Evolutionary conservation across 73 alveolate genomes (phyloP), one percentile per base, ranked within the genome.

Genomic region (Paraurostyla sp.): DNA sequence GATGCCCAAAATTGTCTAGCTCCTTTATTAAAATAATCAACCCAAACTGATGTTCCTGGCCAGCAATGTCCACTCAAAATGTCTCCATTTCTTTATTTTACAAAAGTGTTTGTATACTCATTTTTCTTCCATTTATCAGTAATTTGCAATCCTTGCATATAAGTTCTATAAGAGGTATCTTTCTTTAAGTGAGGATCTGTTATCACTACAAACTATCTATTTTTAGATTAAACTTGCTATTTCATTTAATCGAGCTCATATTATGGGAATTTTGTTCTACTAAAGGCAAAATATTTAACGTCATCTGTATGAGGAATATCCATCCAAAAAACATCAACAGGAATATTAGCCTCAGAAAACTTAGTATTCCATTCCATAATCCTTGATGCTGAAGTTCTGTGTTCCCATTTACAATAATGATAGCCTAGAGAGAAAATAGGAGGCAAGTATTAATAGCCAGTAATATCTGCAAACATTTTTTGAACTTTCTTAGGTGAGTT

Each of bases 351-450:
- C 62, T 83, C 54, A 45, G 68, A 87, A 54, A 86, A 91, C 69
- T 91, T 69, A 48, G 81, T 63, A 91, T 95, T 94, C 68, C 92
- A 81, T 58, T 85, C 89, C 36, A 95, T 90, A 43, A 95, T 98
- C 23, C 96, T 92, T 83, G 94, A 87, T 59, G 94, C 94, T 52
- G 92, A 85, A 88, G 80, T 51, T 25, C 52, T 13, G 0, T 94
- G 92, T 73, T 97, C 96, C 98, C 98, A 97, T 90, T 99, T 92
- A 62, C 98, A 97, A 91, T 97, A 94, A 88, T 97, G 99, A 85
- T 92, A 97, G 1, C 99, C 99, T 11, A 96, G 75, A 58, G 98
- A 57, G 91, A 93, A 95, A 52, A 93, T 90, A 58, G 95, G 94
- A 0, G 99, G 99, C 51, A 93, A 51, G 36, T 95, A 92, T 1